Conservation (phyloP, 2,329 filamentous ascomycete genomes). For the Incumbomyces delicatus region DNA sequence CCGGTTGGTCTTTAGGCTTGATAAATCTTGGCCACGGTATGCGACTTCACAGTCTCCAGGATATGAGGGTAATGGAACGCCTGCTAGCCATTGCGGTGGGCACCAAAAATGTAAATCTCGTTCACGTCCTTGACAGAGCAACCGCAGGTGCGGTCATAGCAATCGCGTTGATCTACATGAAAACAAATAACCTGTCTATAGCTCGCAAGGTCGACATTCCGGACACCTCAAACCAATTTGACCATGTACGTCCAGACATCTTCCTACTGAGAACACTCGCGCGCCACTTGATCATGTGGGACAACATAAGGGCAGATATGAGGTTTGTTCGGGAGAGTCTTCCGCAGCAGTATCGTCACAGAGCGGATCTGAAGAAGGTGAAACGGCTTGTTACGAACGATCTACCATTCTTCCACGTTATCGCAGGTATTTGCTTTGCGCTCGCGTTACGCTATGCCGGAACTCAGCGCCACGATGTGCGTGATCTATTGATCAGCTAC, state of each 20-base stretch:
- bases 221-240: conserved; percentile 80
- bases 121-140: conserved; percentile 86
- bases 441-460: conserved; percentile 66
- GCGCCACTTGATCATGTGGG: conserved; percentile 89
- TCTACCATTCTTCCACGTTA: conserved; percentile 84
- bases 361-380: conserved; percentile 51
- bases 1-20: conserved; percentile 83
- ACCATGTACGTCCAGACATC: conserved; percentile 89
- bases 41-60: conserved; percentile 77
- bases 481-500: conserved; percentile 74
- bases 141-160: conserved; percentile 90
- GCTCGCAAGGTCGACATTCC: conserved; percentile 90
- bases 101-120: conserved; percentile 80
- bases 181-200: conserved; percentile 77
- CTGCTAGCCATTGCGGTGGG: conserved; percentile 76
- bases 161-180: conserved; percentile 89
- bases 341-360: conserved; percentile 56
- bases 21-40: conserved; percentile 91
- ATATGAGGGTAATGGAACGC: conserved; percentile 87
- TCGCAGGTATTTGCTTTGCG: conserved; percentile 69
- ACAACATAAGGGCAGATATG: conserved; percentile 61
- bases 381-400: conserved; percentile 65
- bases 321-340: conserved; percentile 69
- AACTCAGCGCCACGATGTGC: conserved; percentile 58
- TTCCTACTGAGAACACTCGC: conserved; percentile 82